Evolutionary conservation across 768 basidiomycete genomes (phyloP).

Genomic region (Lentinus brumalis): DNA sequence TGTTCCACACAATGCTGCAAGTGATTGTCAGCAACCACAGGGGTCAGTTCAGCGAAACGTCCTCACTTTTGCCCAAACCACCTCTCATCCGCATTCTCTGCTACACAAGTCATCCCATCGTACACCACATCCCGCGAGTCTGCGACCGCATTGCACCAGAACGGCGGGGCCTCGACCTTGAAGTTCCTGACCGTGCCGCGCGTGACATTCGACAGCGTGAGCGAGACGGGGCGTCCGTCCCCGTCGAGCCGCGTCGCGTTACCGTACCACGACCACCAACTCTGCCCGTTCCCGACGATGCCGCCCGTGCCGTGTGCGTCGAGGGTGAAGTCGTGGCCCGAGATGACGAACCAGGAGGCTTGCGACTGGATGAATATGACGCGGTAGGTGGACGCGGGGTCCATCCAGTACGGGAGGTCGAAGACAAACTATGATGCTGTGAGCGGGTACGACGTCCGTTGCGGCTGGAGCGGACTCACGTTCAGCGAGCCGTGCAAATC

Average conservation of each 20-base stretch:
- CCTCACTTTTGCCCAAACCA: conserved; percentile 53
- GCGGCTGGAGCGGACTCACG: conserved; percentile 31
- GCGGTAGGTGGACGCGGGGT: conserved; percentile 55
- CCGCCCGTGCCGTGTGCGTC: conserved; percentile 59
- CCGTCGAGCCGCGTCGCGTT: conserved; percentile 50
- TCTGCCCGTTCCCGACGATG: conserved; percentile 62
- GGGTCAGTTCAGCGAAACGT: background rate
- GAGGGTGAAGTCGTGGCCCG: conserved; percentile 55
- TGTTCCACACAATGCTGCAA: conserved; percentile 56
- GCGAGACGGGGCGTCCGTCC: conserved; percentile 58
- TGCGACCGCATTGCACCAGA: conserved; percentile 61
- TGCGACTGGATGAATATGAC: conserved; percentile 67
- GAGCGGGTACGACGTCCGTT: background rate
- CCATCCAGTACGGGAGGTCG: conserved; percentile 57
- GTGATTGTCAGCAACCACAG: background rate
- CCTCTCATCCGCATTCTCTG: conserved; percentile 53
- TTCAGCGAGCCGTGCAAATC: conserved; percentile 46
- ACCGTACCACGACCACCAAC: conserved; percentile 60
- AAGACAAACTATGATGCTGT: conserved; percentile 46
- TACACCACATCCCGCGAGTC: conserved; percentile 51
- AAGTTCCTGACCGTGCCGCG: conserved; percentile 49
- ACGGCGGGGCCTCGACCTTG: conserved; percentile 54
- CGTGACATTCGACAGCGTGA: conserved; percentile 50
- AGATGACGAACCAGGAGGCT: conserved; percentile 66
- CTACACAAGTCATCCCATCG: conserved; percentile 60